Percentiles rank a stretch among this genome's conserved stretches.
Evolutionary conservation across 176 grass and related monocot genomes (phyloP).

Genomic region (Alloteropsis semialata): DNA sequence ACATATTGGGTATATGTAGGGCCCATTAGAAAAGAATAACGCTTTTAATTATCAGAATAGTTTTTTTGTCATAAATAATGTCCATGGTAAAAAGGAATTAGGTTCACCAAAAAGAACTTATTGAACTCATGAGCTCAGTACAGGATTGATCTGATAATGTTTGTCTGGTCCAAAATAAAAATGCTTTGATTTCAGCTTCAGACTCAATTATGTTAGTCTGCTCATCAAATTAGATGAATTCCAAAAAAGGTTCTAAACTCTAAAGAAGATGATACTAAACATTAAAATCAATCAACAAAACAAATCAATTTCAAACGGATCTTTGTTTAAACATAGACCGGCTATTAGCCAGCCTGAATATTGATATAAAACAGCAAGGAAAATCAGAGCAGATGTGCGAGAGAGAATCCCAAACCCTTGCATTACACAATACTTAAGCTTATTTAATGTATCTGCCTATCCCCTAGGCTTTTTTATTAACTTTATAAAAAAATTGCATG

Average conservation of each 20-base stretch:
- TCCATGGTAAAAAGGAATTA: no score
- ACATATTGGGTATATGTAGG: neutral
- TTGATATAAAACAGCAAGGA: neutral
- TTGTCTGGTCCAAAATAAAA: neutral
- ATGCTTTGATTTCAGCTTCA: neutral
- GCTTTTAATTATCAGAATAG: neutral
- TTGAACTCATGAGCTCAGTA: neutral
- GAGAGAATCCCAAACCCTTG: neutral
- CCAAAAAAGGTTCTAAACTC: neutral
- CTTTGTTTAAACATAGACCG: neutral
- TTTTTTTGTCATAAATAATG: no score
- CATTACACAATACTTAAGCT: neutral
- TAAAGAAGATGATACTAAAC: neutral
- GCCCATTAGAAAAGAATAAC: neutral
- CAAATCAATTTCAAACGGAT: neutral
- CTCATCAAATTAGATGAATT: neutral
- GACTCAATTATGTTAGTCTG: neutral
- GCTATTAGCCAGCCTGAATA: neutral
- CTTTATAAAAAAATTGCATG: neutral
- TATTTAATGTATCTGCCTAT: constrained; percentile 6
- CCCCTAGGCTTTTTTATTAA: neutral
- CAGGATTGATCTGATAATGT: neutral
- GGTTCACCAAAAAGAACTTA: neutral
- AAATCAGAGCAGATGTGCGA: neutral
- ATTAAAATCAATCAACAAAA: no score